phyloP scores from a whole-genome alignment of 169 alveolate genomes.

The Eimeria maxima region DNA sequence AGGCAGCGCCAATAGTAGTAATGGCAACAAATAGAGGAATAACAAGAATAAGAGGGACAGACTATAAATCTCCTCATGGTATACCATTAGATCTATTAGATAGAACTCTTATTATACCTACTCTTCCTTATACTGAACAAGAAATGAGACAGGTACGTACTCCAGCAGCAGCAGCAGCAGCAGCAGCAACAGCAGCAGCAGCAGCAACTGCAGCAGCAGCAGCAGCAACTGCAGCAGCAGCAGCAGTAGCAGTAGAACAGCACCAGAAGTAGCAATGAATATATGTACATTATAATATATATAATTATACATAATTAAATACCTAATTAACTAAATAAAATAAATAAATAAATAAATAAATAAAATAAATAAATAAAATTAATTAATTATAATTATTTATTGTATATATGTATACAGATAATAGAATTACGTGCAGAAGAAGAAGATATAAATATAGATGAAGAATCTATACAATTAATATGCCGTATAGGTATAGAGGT shows the following conservation, averaged over 20 bases:
- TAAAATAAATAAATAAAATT: too few species aligned
- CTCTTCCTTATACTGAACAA: slow-evolving; percentile 96
- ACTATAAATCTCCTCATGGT: slow-evolving; percentile 99
- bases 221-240: too few species aligned
- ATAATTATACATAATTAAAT: too few species aligned
- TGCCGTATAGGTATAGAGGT: slow-evolving; percentile 98
- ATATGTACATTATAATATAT: too few species aligned
- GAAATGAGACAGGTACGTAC: slow-evolving; percentile 89
- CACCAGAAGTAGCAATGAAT: too few species aligned
- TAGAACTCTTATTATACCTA: slow-evolving; percentile 98
- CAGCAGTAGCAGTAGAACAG: too few species aligned
- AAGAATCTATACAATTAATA: slow-evolving; percentile 96
- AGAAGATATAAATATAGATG: slow-evolving; percentile 99
- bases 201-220: too few species aligned
- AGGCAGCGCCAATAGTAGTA: slow-evolving; percentile 98
- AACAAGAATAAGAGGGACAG: slow-evolving; percentile 97
- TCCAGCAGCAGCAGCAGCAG: too few species aligned
- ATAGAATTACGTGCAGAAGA: slow-evolving; percentile 97
- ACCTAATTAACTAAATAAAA: too few species aligned
- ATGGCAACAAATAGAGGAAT: slow-evolving; percentile 99
- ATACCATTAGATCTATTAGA: slow-evolving; percentile 99
- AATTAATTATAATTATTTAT: too few species aligned
- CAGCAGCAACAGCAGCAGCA: too few species aligned
- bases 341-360: too few species aligned
- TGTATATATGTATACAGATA: slow-evolving; percentile 92